Evolutionary conservation across 2,329 filamentous ascomycete species (phyloP).

Genomic region (Fusarium armeniacum): DNA sequence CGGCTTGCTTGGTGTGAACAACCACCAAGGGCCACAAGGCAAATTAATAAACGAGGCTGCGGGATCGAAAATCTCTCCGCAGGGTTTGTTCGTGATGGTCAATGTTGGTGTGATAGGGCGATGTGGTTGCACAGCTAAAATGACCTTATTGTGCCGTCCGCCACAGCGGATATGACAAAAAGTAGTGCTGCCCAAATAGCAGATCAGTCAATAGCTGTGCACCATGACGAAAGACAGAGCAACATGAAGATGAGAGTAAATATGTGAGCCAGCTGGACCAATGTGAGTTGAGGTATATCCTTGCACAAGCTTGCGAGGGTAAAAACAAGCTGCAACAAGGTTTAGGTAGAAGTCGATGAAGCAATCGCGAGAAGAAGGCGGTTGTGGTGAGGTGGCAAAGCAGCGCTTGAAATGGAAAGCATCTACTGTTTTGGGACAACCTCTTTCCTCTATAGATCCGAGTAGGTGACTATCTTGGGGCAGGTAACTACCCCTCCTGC

Average conservation of each 20-base stretch:
- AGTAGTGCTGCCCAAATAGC: conserved; percentile 25
- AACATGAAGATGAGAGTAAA: conserved; percentile 7
- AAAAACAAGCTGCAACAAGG: conserved; percentile 16
- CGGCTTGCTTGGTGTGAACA: conserved; percentile 32
- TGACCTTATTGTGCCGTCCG: conserved; percentile 41
- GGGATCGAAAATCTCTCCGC: conserved; percentile 27
- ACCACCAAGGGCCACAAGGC: conserved; percentile 7
- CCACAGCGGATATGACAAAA: conserved; percentile 34
- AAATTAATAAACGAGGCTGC: conserved; percentile 34
- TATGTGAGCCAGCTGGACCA: conserved; percentile 17
- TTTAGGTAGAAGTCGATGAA: conserved; percentile 18
- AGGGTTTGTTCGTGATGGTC: conserved; percentile 12
- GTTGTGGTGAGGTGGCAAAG: conserved; percentile 44
- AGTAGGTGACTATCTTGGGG: conserved; percentile 23
- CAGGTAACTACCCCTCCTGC: conserved; percentile 14
- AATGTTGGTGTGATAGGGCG: conserved; percentile 33
- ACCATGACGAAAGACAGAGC: conserved; percentile 24
- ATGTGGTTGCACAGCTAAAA: conserved; percentile 38
- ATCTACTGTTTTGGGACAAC: conserved; percentile 40
- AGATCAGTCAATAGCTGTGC: conserved; percentile 34
- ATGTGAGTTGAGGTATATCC: conserved; percentile 11
- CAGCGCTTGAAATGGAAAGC: conserved; percentile 42
- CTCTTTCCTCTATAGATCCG: conserved; percentile 26
- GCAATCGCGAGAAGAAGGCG: conserved; percentile 31
- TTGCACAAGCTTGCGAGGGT: conserved; percentile 8